Evolutionary conservation across 2,329 filamentous ascomycete species (phyloP).

Genomic region (Bisporella sp.): DNA sequence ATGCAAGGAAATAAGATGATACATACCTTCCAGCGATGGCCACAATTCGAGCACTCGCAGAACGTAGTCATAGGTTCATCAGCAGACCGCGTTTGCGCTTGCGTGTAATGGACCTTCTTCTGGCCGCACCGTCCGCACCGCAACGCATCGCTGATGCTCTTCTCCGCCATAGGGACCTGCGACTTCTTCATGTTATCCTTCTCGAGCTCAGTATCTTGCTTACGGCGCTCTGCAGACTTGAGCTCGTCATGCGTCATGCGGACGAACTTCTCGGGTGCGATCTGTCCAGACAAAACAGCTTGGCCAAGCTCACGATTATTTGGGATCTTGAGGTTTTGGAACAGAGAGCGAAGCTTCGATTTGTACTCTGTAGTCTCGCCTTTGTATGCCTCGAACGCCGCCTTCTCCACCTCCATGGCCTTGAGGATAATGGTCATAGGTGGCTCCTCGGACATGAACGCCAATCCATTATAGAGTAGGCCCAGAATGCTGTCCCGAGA

Average conservation of each 20-base stretch:
- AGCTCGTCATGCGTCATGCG: constrained; percentile 85
- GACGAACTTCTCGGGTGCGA: constrained; percentile 68
- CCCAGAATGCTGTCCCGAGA: constrained; percentile 81
- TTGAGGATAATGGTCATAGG: constrained; percentile 64
- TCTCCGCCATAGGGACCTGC: constrained; percentile 87
- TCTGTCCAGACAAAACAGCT: constrained; percentile 68
- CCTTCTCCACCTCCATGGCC: constrained; percentile 75
- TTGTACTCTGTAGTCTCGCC: constrained; percentile 72
- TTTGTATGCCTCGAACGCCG: constrained; percentile 63
- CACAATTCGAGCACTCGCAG: constrained; percentile 64
- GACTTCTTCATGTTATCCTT: constrained; percentile 96
- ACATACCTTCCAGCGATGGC: constrained; percentile 65
- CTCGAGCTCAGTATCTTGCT: constrained; percentile 68
- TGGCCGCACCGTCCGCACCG: constrained; percentile 88
- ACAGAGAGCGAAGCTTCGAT: constrained; percentile 84
- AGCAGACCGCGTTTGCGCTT: constrained; percentile 90
- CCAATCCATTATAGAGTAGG: constrained; percentile 87
- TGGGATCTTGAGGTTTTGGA: constrained; percentile 91
- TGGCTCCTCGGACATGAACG: constrained; percentile 62
- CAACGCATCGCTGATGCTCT: constrained; percentile 80
- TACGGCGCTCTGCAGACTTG: constrained; percentile 75
- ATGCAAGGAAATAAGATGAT: neutral
- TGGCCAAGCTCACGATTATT: constrained; percentile 72
- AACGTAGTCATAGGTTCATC: constrained; percentile 88
- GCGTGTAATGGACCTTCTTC: constrained; percentile 91